Conservation (phyloP, 1,284 basidiomycete genomes). For the Malassezia obtusa region DNA sequence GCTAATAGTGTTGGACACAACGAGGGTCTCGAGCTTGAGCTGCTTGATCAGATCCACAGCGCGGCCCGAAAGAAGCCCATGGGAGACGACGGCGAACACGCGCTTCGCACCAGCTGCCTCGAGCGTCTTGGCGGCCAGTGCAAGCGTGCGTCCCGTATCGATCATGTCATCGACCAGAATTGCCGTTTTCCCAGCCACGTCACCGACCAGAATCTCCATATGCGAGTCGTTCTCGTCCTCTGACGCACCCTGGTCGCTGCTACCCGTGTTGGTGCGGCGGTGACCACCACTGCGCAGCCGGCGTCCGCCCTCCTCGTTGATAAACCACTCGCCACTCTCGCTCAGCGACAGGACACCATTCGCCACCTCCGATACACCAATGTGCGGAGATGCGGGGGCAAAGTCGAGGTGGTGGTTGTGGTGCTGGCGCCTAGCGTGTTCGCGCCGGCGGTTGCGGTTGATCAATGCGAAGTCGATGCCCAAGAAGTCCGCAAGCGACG, state of each 20-base stretch:
- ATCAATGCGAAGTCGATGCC: conserved; percentile 94
- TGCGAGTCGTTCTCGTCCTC: conserved; percentile 49
- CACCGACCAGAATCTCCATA: conserved; percentile 95
- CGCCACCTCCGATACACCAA: conserved; percentile 22
- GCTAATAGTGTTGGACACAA: conserved; percentile 79
- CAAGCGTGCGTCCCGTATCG: conserved; percentile 81
- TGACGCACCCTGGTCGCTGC: conserved; percentile 20
- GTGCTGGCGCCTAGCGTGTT: conserved; percentile 33
- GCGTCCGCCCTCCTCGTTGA: conserved; percentile 39
- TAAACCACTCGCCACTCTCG: conserved; percentile 47
- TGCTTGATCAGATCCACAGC: conserved; percentile 66
- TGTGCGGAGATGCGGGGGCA: neutral
- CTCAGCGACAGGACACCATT: conserved; percentile 48
- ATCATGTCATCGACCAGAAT: conserved; percentile 98
- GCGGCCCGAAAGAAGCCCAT: conserved; percentile 79
- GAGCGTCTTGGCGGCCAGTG: conserved; percentile 72
- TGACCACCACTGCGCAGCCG: conserved; percentile 32
- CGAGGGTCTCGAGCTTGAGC: conserved; percentile 73
- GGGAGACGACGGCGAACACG: conserved; percentile 80
- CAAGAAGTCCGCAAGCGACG: conserved; percentile 87
- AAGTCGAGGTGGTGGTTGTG: conserved; percentile 26
- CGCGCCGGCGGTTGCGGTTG: conserved; percentile 63
- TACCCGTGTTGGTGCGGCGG: conserved; percentile 5
- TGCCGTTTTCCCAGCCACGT: conserved; percentile 83
- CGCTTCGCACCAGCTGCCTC: conserved; percentile 77